Conservation (phyloP, 306 rosid genomes). For the Quercus suber region DNA sequence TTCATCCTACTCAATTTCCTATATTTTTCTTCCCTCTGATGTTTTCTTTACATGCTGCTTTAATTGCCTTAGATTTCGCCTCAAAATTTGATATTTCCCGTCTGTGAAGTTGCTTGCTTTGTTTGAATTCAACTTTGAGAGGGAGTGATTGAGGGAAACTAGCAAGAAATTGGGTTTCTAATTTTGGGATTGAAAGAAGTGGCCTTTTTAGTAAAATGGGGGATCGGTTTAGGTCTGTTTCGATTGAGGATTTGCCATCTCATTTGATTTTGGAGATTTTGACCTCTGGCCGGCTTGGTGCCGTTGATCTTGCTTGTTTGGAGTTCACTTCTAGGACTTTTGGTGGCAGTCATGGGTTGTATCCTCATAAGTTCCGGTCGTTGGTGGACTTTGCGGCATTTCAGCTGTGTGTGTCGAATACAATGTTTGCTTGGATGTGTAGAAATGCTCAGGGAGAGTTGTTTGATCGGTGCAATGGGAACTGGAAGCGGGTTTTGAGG, state of each 20-base stretch:
- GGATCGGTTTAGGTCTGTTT: constrained; percentile 39
- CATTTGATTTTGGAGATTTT: constrained; percentile 78
- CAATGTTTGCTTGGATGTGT: constrained; percentile 44
- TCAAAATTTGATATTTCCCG: constrained; percentile 45
- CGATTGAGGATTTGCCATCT: constrained; percentile 57
- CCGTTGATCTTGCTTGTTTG: constrained; percentile 66
- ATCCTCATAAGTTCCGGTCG: constrained; percentile 65
- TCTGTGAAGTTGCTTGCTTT: constrained; percentile 21
- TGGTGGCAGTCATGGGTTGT: constrained; percentile 37
- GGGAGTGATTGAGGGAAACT: not conserved
- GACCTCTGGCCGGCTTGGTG: constrained; percentile 66
- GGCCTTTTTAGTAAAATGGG: constrained; percentile 32
- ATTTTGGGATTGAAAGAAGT: constrained; percentile 14
- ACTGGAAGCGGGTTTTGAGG: constrained; percentile 87
- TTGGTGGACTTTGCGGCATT: constrained; percentile 73
- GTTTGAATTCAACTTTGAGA: constrained; percentile 13
- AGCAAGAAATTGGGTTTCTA: not conserved
- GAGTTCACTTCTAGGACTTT: constrained; percentile 77
- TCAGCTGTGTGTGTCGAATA: constrained; percentile 62
- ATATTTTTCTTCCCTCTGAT: constrained; percentile 65
- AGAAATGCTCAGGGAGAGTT: constrained; percentile 54
- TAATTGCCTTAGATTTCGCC: constrained; percentile 59
- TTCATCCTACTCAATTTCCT: constrained; percentile 62
- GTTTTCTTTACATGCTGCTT: constrained; percentile 68
- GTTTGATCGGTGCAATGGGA: constrained; percentile 66